These are phyloP conservation scores for Iris macrosiphon DNA, from an alignment of 106 monocot species.

Conservation along the genomic window DNA sequence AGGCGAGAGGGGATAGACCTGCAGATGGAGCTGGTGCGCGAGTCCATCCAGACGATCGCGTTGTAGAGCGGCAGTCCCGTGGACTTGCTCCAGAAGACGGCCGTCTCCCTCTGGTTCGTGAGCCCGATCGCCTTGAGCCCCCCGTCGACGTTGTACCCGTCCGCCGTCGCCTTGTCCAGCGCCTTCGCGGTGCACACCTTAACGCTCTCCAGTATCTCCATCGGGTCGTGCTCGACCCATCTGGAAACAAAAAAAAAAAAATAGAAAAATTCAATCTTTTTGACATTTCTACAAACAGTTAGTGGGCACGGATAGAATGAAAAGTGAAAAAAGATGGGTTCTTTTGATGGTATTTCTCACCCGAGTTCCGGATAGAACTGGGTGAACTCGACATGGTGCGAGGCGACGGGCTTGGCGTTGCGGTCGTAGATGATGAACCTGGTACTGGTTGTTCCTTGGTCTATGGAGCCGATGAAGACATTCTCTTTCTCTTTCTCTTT, in stretches of 20 bases:
- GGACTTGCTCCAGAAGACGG: slow-evolving; percentile 75
- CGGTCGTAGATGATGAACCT: slow-evolving; percentile 78
- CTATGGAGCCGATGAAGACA: slow-evolving; percentile 58
- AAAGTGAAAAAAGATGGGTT: too few relatives aligned
- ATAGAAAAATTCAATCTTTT: too few relatives aligned
- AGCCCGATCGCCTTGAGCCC: slow-evolving; percentile 70
- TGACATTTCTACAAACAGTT: too few relatives aligned
- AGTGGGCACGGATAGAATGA: too few relatives aligned
- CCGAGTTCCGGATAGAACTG: slow-evolving; percentile 88
- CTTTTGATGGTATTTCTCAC: too few relatives aligned
- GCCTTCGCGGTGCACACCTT: slow-evolving; percentile 73
- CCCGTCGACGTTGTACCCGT: slow-evolving; percentile 56
- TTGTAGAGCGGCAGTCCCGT: slow-evolving; percentile 76
- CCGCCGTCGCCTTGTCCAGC: slow-evolving; percentile 67
- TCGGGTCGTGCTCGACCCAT: slow-evolving; percentile 94
- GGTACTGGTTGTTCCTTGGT: slow-evolving; percentile 92
- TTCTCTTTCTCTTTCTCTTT: too few relatives aligned
- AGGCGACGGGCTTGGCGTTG: slow-evolving; percentile 45
- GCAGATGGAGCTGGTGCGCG: slow-evolving; percentile 75
- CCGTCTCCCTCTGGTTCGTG: slow-evolving; percentile 88
- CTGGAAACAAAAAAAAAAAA: too few relatives aligned
- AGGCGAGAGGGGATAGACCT: too few relatives aligned
- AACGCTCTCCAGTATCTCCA: slow-evolving; percentile 83
- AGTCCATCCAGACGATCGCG: slow-evolving; percentile 95
- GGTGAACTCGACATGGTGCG: slow-evolving; percentile 89